Base-by-base conservation (phyloP, 108 stramenopile genomes). In the Cyclotella baltica region DNA sequence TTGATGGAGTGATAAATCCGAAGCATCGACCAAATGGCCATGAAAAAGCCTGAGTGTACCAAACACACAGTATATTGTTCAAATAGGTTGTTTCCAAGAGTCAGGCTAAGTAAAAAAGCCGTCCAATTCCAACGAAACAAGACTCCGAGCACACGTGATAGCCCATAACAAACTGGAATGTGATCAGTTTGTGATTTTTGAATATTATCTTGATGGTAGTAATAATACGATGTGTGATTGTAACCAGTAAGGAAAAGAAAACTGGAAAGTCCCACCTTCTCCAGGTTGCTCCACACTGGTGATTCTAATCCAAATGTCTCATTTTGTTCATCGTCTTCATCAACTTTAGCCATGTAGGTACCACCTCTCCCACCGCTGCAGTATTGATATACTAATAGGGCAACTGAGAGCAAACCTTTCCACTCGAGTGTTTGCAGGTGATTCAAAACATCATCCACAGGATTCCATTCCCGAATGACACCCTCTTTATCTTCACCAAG, bases 231-330 rank as follows among this genome's bases (percentile, higher is more conserved):
- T 51, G 92, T 91, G 72, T 96, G 94, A 9, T 89, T 90, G 83
- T 90, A 95, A 15, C 96, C 93, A 16, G 93, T 92, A 70, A 96
- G 78, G 87, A 94, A 96, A 20, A 93, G 83, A 78, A 94, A 93
- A 59, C 84, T 88, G 13, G 93, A 89, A 43, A 90, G 81, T 59
- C 91, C 85, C 29, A 93, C 79, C 40, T 89, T 88, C 77, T 85
- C 74, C 61, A 92, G 81, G 81, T 94, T 96, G 27, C 87, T 87
- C 72, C 88, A 93, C 16, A 89, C 25, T 5, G 82, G 23, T 92
- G 86, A 83, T 84, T 80, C 77, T 86, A 87, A 33, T 86, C 85
- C 73, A 88, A 87, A 13, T 20, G 33, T 8, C 46, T 67, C 47
- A 29, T 67, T 50, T 40, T 20, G 35, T 34, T 34, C 30, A 37